phyloP scores from a whole-genome alignment of 2,329 filamentous ascomycete species.

The Verticillium klebahnii region DNA sequence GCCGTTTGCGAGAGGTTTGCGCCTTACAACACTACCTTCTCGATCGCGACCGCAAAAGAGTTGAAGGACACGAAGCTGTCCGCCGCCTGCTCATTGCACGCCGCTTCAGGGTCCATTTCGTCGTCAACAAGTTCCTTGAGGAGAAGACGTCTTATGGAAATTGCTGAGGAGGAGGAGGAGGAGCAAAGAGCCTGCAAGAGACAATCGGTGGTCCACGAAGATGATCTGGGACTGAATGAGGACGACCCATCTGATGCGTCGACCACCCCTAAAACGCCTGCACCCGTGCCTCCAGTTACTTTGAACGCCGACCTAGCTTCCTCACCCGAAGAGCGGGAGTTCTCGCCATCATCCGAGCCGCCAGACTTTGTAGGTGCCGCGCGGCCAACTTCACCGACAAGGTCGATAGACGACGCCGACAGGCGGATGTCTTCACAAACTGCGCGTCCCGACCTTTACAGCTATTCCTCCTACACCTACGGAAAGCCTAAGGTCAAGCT shows the following conservation, averaged over 20 bases:
- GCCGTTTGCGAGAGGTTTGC: slow-evolving; percentile 68
- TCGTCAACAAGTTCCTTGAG: slow-evolving; percentile 79
- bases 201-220: slow-evolving; percentile 48
- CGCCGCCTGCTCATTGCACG: slow-evolving; percentile 82
- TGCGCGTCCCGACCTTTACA: slow-evolving; percentile 45
- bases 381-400: slow-evolving; percentile 39
- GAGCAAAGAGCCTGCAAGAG: slow-evolving; percentile 55
- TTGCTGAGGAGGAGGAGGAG: slow-evolving; percentile 89
- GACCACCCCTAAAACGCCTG: slow-evolving; percentile 21
- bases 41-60: slow-evolving; percentile 69
- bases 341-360: slow-evolving; percentile 44
- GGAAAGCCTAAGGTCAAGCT: slow-evolving; percentile 82
- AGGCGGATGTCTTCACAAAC: slow-evolving; percentile 49
- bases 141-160: slow-evolving; percentile 77
- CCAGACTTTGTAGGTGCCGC: slow-evolving; percentile 46
- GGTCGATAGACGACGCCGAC: slow-evolving; percentile 35
- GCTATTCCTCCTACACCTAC: slow-evolving; percentile 43
- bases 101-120: slow-evolving; percentile 78
- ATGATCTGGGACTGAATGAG: slow-evolving; percentile 24
- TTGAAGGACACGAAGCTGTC: slow-evolving; percentile 85
- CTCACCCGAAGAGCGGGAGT: slow-evolving; percentile 44
- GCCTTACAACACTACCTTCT: slow-evolving; percentile 81
- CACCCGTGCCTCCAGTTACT: slow-evolving; percentile 33
- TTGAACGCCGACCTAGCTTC: slow-evolving; percentile 48
- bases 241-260: slow-evolving; percentile 16